Evolutionary conservation across 768 basidiomycete species (phyloP).

Genomic region (Collybiopsis luxurians): DNA sequence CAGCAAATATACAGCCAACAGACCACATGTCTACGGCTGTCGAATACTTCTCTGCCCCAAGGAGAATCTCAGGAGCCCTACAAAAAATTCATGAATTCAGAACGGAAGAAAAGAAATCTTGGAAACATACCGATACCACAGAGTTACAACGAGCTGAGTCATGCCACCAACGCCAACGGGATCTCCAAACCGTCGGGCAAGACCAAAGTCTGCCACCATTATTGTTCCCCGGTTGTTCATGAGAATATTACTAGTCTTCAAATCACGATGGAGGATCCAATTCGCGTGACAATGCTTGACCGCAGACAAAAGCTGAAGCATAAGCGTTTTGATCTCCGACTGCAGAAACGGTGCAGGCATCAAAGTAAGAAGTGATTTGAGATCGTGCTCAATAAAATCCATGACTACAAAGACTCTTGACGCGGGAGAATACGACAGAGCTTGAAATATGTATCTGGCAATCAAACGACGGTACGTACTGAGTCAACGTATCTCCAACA

Average conservation of each 20-base stretch:
- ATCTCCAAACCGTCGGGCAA: conserved; percentile 94
- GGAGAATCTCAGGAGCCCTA: conserved; percentile 92
- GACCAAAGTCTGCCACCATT: conserved; percentile 98
- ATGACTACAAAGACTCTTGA: conserved; percentile 96
- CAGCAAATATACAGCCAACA: conserved; percentile 97
- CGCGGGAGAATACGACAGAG: conserved; percentile 9
- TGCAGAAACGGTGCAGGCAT: conserved; percentile 98
- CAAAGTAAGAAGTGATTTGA: conserved; percentile 89
- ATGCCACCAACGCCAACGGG: conserved; percentile 95
- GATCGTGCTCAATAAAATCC: conserved; percentile 99
- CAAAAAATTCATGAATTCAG: conserved; percentile 11
- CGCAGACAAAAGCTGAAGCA: conserved; percentile 91
- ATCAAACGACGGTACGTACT: conserved; percentile 63
- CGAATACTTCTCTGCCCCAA: conserved; percentile 91
- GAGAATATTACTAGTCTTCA: conserved; percentile 95
- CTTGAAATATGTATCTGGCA: conserved; percentile 20
- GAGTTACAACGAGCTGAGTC: conserved; percentile 96
- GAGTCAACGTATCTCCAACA: conserved; percentile 96
- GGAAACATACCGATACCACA: conserved; percentile 88
- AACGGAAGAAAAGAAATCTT: conserved; percentile 12
- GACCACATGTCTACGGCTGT: conserved; percentile 99
- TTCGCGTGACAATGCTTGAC: conserved; percentile 92
- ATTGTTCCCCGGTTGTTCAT: conserved; percentile 99
- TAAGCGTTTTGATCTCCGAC: conserved; percentile 96
- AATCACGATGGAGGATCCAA: conserved; percentile 96